Conservation (phyloP, 371 early-diverging fungal species). For the Haplosporangium sp. region DNA sequence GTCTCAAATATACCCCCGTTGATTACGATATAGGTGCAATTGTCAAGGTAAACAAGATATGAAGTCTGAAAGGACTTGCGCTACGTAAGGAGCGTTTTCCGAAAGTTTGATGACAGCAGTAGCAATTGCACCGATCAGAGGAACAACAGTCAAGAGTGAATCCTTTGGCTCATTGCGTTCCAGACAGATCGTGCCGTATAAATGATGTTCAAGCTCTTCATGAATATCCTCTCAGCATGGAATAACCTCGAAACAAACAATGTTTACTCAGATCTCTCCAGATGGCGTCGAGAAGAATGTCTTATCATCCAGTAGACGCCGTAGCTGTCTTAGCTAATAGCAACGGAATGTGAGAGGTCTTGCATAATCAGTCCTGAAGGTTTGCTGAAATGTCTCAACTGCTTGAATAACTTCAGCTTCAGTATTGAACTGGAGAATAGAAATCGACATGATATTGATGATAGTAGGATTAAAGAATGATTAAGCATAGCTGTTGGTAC, state of each 20-base stretch:
- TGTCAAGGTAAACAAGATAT: constrained; percentile 82
- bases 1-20: constrained; percentile 87
- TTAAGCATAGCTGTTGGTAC: no score
- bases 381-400: constrained; percentile 57
- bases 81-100: constrained; percentile 84
- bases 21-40: constrained; percentile 71
- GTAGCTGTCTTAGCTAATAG: constrained; percentile 75
- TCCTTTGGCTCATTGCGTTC: constrained; percentile 82
- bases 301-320: constrained; percentile 75
- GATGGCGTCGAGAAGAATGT: constrained; percentile 67
- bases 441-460: constrained; percentile 8
- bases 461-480: neutral
- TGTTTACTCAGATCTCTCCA: constrained; percentile 72
- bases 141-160: constrained; percentile 60
- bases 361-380: constrained; percentile 62
- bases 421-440: constrained; percentile 29
- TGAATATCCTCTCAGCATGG: constrained; percentile 65
- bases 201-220: constrained; percentile 67
- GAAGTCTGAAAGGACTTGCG: constrained; percentile 72
- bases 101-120: constrained; percentile 91
- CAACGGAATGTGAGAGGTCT: constrained; percentile 69
- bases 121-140: constrained; percentile 84
- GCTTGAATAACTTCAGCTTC: constrained; percentile 40
- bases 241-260: constrained; percentile 72
- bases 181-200: constrained; percentile 55